Evolutionary conservation across 495 filamentous ascomycete genomes (phyloP), one percentile per base, ranked within the genome.

Genomic region (Aspergillus nanangensis): DNA sequence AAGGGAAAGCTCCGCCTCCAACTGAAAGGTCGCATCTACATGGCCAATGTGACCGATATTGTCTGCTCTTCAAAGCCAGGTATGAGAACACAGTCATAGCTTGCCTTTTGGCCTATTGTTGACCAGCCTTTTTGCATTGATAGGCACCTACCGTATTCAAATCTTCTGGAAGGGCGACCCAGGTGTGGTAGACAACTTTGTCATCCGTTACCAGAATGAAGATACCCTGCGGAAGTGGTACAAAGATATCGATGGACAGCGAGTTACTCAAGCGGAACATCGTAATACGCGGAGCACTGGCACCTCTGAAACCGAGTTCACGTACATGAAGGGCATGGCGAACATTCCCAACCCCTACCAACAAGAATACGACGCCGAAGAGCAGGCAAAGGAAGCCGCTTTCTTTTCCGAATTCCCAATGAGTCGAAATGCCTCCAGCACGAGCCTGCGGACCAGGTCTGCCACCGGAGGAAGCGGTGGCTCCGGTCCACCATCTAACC

Each of bases 91-190:
- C 19, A n/a, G 5, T 39, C 2, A 5, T n/a, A 22, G 11, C n/a
- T 32, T 11, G 23, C 29, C 17, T 8, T 21, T 0, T 19, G 4
- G 23, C 10, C 9, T 25, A 11, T 29, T 13, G 20, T 13, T 36
- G 1, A 40, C 29, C 48, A 36, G 50, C 41, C 45, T 19, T 41
- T 21, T 8, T 37, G 13, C 44, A 40, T 38, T 14, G 31, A 23
- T 48, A 93, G 90, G 88, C 35, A 88, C 87, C 14, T 95, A 96
- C 57, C 90, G 87, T 0, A 86, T 96, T 33, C 93, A 97, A 61
- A 97, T 98, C 38, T 97, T 89, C 72, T 98, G 93, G 93, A 97
- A 93, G 61, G 94, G 92, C 4, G 93, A 98, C 53, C 88, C 91
- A 4, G 87, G 89, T 0, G 90, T 97, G 5, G 89, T 95, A 11